Evolutionary conservation across 352 stramenopile species (phyloP).

Genomic region (Phytopythium delawarense): DNA sequence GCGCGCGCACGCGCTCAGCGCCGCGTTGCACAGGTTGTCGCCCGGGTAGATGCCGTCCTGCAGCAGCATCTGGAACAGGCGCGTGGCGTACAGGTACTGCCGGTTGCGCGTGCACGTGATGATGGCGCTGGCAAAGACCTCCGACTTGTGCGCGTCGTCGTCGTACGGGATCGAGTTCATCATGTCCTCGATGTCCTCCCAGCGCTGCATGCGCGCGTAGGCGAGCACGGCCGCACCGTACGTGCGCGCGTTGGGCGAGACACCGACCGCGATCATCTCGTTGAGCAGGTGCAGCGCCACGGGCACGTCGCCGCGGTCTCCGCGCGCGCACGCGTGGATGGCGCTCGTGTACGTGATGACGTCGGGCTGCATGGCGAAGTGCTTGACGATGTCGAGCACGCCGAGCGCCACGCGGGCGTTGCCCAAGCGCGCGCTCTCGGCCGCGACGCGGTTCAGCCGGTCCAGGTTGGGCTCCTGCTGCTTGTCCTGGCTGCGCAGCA

Average conservation of each 20-base stretch:
- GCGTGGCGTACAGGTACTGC: slow-evolving; percentile 53
- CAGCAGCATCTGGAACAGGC: slow-evolving; percentile 60
- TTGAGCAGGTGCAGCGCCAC: slow-evolving; percentile 66
- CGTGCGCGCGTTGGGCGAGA: slow-evolving; percentile 67
- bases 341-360: slow-evolving; percentile 77
- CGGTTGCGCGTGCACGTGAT: slow-evolving; percentile 72
- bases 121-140: slow-evolving; percentile 72
- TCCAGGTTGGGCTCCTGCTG: slow-evolving; percentile 32
- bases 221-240: slow-evolving; percentile 70
- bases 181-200: slow-evolving; percentile 66
- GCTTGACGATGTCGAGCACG: slow-evolving; percentile 61
- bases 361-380: slow-evolving; percentile 61
- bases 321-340: slow-evolving; percentile 75
- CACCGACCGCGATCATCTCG: slow-evolving; percentile 58
- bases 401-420: slow-evolving; percentile 66
- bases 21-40: slow-evolving; percentile 71
- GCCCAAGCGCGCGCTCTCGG: slow-evolving; percentile 57
- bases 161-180: slow-evolving; percentile 55
- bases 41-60: slow-evolving; percentile 62
- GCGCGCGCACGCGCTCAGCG: slow-evolving; percentile 59
- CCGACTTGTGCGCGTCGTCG: slow-evolving; percentile 46
- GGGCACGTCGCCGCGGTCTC: slow-evolving; percentile 36
- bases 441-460: slow-evolving; percentile 62
- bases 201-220: slow-evolving; percentile 60
- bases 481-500: slow-evolving; percentile 63